Percentiles rank a stretch among this genome's conserved stretches.
Evolutionary conservation across 139 green algal genomes (phyloP).

Genomic region (Dunaliella sp.): DNA sequence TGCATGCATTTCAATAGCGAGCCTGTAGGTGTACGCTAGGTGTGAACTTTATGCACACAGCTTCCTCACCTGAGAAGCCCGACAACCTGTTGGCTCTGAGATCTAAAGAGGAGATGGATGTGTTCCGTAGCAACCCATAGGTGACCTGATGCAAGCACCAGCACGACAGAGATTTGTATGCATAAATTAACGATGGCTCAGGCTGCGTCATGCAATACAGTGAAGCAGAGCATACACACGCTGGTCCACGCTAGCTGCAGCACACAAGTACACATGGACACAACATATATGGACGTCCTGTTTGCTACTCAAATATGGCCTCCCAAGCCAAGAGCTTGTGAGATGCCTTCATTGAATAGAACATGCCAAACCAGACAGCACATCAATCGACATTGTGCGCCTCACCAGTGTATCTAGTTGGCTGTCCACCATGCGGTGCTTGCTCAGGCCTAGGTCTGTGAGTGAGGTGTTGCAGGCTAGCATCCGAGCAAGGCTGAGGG

Average conservation of each 20-base stretch:
- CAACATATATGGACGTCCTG: too few relatives aligned
- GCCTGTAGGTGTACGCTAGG: background rate
- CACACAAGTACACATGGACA: too few relatives aligned
- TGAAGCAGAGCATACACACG: too few relatives aligned
- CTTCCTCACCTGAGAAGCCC: constrained; percentile 31
- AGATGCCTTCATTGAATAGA: too few relatives aligned
- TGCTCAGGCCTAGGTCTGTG: constrained; percentile 37
- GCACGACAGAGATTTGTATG: too few relatives aligned
- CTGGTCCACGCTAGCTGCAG: too few relatives aligned
- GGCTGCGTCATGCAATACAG: too few relatives aligned
- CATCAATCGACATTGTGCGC: too few relatives aligned
- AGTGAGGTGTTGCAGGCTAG: constrained; percentile 34
- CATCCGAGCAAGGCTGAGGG: constrained; percentile 39
- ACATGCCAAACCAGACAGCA: too few relatives aligned
- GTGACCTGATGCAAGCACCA: constrained; percentile 18
- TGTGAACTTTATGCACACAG: background rate
- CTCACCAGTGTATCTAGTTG: constrained; percentile 43
- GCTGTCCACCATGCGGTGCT: constrained; percentile 45
- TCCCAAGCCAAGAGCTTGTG: too few relatives aligned
- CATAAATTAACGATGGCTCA: too few relatives aligned
- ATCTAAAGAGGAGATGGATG: constrained; percentile 23
- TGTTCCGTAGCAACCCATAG: constrained; percentile 46
- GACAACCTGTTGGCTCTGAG: constrained; percentile 47
- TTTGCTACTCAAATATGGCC: too few relatives aligned
- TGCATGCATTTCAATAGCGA: background rate